Conservation (phyloP, 371 early-diverging fungal genomes). For the Mortierella sp. region DNA sequence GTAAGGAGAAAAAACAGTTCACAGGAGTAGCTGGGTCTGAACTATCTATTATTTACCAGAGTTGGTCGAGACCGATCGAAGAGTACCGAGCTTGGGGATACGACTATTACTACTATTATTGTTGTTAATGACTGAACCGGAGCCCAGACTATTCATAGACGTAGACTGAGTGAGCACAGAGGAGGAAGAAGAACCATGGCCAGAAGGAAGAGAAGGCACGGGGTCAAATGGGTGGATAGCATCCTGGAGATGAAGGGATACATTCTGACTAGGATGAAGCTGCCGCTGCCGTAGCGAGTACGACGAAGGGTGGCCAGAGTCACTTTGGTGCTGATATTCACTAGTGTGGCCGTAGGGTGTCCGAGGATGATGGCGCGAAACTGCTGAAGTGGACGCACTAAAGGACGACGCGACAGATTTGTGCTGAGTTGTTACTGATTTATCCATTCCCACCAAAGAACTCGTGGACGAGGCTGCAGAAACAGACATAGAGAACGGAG, state of each 20-base stretch:
- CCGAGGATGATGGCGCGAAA: not conserved
- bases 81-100: constrained; percentile 24
- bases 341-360: not conserved
- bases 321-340: no score
- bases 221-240: constrained; percentile 25
- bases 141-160: not conserved
- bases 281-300: no score
- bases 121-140: not conserved
- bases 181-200: not conserved
- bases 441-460: not conserved
- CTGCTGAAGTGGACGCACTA: not conserved
- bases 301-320: no score
- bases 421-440: not conserved
- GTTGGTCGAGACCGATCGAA: constrained; percentile 19
- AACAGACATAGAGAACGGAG: constrained; percentile 2
- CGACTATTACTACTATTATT: constrained; percentile 13
- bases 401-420: no score
- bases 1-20: not conserved
- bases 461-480: constrained; percentile 11
- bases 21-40: no score
- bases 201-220: not conserved
- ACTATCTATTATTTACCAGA: constrained; percentile 12
- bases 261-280: no score
- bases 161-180: constrained; percentile 4
- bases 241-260: constrained; percentile 8